phyloP scores from a whole-genome alignment of 768 basidiomycete genomes.

The Boletus rubroflammeus region DNA sequence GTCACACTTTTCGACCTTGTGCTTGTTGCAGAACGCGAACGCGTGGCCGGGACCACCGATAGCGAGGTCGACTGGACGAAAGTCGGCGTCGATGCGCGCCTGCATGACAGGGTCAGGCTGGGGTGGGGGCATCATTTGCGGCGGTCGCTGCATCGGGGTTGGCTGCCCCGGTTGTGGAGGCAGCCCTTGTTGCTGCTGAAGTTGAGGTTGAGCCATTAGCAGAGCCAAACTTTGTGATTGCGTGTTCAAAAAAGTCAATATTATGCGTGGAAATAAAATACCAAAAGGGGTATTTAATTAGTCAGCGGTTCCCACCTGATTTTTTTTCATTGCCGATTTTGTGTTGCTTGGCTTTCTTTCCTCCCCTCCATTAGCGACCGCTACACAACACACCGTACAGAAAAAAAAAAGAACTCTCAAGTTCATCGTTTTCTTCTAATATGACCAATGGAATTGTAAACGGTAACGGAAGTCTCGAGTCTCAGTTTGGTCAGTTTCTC shows the following conservation, averaged over 20 bases:
- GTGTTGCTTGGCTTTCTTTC: slow-evolving; percentile 21
- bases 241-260: neutral
- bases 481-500: slow-evolving; percentile 59
- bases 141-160: slow-evolving; percentile 32
- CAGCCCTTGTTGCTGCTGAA: slow-evolving; percentile 50
- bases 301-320: slow-evolving; percentile 28
- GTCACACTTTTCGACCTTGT: slow-evolving; percentile 71
- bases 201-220: slow-evolving; percentile 66
- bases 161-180: slow-evolving; percentile 32
- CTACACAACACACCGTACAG: slow-evolving; percentile 23
- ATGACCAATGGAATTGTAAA: slow-evolving; percentile 94
- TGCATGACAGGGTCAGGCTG: slow-evolving; percentile 70
- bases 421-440: slow-evolving; percentile 46
- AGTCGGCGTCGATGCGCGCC: slow-evolving; percentile 74
- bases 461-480: slow-evolving; percentile 66
- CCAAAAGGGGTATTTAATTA: neutral
- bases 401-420: slow-evolving; percentile 20
- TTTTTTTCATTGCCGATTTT: slow-evolving; percentile 23
- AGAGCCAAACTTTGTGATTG: neutral
- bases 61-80: slow-evolving; percentile 51
- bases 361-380: slow-evolving; percentile 27
- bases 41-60: slow-evolving; percentile 52
- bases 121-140: slow-evolving; percentile 42
- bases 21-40: slow-evolving; percentile 58
- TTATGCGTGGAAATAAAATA: slow-evolving; percentile 2